These are phyloP conservation scores for Urostyla sp. DNA, from an alignment of 73 alveolate genomes.

Conservation along the genomic window DNA sequence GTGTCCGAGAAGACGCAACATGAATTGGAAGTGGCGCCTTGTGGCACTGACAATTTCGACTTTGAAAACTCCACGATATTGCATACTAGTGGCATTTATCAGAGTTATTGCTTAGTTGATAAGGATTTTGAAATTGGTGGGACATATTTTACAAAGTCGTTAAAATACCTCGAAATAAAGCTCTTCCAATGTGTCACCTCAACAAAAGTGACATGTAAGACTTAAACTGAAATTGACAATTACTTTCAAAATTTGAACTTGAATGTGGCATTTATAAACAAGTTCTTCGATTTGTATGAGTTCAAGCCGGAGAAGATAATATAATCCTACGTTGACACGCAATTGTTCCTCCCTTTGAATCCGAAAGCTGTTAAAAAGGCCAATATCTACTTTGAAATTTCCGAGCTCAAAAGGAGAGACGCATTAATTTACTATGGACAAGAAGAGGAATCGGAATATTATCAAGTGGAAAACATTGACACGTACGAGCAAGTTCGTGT, in stretches of 20 bases:
- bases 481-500: neutral
- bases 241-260: conserved; percentile 11
- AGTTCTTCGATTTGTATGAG: conserved; percentile 25
- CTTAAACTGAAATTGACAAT: neutral
- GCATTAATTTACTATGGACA: conserved; percentile 10
- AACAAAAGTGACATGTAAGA: neutral
- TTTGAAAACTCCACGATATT: neutral
- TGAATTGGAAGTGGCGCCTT: neutral
- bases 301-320: neutral
- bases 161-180: conserved; percentile 22
- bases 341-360: neutral
- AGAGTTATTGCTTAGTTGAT: neutral
- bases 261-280: conserved; percentile 32
- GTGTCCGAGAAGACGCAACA: neutral
- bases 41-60: neutral
- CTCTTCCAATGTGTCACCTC: conserved; percentile 6
- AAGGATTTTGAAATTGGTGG: neutral
- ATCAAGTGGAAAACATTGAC: neutral
- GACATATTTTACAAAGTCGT: conserved; percentile 5
- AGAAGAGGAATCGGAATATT: neutral
- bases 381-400: neutral
- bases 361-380: conserved; percentile 9
- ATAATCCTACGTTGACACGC: conserved; percentile 12
- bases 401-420: neutral
- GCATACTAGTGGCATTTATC: neutral